Evolutionary conservation across 805 yeast genomes (phyloP).

Genomic region (Candida schatavii): DNA sequence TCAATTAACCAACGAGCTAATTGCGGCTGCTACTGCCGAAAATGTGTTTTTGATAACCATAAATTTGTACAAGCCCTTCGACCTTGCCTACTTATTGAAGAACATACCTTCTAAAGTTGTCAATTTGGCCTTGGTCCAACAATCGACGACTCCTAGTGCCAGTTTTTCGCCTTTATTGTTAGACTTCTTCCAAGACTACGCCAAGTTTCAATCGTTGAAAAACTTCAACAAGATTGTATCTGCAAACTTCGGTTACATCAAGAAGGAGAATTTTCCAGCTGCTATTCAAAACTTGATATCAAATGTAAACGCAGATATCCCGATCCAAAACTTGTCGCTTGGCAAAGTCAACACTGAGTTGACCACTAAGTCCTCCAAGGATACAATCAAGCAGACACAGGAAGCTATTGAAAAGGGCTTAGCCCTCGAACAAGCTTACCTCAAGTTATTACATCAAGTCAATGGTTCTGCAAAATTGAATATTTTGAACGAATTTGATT

Average conservation of each 20-base stretch:
- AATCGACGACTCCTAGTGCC: constrained; percentile 40
- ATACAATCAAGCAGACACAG: constrained; percentile 17
- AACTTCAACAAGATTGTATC: constrained; percentile 50
- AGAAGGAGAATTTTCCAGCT: constrained; percentile 33
- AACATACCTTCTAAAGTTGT: constrained; percentile 53
- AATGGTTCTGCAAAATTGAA: constrained; percentile 46
- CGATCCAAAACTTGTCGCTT: constrained; percentile 60
- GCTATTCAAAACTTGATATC: constrained; percentile 47
- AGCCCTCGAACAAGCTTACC: constrained; percentile 69
- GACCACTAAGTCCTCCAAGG: constrained; percentile 26
- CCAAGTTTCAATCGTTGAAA: constrained; percentile 42
- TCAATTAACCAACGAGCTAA: constrained; percentile 44
- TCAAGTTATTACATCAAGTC: constrained; percentile 70
- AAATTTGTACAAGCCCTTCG: constrained; percentile 73
- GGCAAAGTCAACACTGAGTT: constrained; percentile 44
- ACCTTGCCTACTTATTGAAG: constrained; percentile 46
- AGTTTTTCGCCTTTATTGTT: constrained; percentile 68
- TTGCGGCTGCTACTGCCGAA: constrained; percentile 34
- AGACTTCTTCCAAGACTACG: constrained; percentile 67
- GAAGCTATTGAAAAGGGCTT: constrained; percentile 48
- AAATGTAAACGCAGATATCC: constrained; percentile 51
- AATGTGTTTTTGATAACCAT: constrained; percentile 52
- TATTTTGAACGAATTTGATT: constrained; percentile 58
- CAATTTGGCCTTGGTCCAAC: constrained; percentile 64
- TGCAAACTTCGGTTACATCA: constrained; percentile 54